Percentiles rank a stretch among this genome's conserved stretches.
Conservation (phyloP, 768 basidiomycete species). For the Thelephora ganbajun region DNA sequence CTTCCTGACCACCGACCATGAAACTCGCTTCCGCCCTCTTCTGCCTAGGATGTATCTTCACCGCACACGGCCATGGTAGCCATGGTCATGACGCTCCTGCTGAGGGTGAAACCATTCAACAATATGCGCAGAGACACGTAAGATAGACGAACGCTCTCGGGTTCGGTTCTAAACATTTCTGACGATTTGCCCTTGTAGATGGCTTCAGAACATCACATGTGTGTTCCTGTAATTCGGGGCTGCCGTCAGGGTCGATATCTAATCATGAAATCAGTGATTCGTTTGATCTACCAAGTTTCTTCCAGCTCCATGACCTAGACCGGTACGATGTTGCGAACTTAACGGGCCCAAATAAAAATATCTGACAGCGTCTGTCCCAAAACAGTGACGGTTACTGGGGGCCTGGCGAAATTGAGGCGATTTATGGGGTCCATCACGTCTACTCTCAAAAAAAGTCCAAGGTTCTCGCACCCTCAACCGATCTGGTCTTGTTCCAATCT, state of each 20-base stretch:
- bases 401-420: conserved; percentile 80
- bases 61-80: conserved; percentile 43
- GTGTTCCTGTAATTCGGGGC: conserved; percentile 9
- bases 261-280: conserved; percentile 41
- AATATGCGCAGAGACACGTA: conserved; percentile 89
- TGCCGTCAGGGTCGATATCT: background rate
- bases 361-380: conserved; percentile 1
- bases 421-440: conserved; percentile 92
- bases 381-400: conserved; percentile 71
- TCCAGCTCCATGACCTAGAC: conserved; percentile 90
- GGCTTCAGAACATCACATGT: conserved; percentile 85
- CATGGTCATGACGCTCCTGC: conserved; percentile 38
- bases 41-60: conserved; percentile 17
- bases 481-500: background rate
- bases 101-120: conserved; percentile 49
- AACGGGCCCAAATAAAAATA: background rate
- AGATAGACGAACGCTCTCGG: conserved; percentile 18
- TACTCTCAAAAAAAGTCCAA: conserved; percentile 74
- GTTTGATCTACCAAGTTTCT: conserved; percentile 81
- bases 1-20: conserved; percentile 23
- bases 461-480: conserved; percentile 19
- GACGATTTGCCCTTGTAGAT: conserved; percentile 34
- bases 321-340: conserved; percentile 27
- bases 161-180: background rate
- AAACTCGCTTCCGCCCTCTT: conserved; percentile 29